Base-by-base conservation (phyloP, 768 basidiomycete species). In the Ephemerocybe angulata region DNA sequence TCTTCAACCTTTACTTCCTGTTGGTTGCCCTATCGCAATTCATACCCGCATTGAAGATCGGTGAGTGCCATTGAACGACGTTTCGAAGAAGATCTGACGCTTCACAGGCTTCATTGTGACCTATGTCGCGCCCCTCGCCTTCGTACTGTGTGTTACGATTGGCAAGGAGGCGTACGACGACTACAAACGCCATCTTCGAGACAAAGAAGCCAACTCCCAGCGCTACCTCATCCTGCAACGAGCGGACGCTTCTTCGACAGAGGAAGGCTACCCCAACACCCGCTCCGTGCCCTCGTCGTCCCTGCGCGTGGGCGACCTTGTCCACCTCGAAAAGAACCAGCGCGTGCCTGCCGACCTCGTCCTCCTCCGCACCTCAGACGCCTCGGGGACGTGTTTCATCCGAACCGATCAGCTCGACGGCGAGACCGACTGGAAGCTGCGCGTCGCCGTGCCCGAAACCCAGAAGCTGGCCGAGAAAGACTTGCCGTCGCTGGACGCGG, bases 111-210 rank as follows among this genome's bases (percentile, higher is more conserved):
- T n/a, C n/a, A n/a, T n/a, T n/a, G n/a, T n/a, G n/a, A n/a, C n/a
- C n/a, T n/a, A n/a, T n/a, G n/a, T n/a, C n/a, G n/a, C n/a, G n/a
- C n/a, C n/a, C n/a, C n/a, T n/a, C n/a, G n/a, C n/a, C n/a, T n/a
- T n/a, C n/a, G n/a, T n/a, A n/a, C n/a, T n/a, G 1, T 83, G 75
- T 57, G 90, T 99, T 4, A 98, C 97, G 2, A 95, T 98, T 83
- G 96, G 96, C 21, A 99, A 99, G 69, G 97, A 99, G 71, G 97
- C 97, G 2, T 96, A 93, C 65, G 97, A 99, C 67, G 96, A 99
- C 74, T 98, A 97, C 77, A 89, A 93, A 64, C 91, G 96, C 24
- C 81, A 95, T 64, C 82, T 87, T 8, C 86, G 97, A 46, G 97
- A 98, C 70, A 80, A 84, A 38, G 93, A 98, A 69, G 94, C 97